These are phyloP conservation scores for Crepidotus sp. DNA, from an alignment of 1,284 basidiomycete genomes.

Conservation along the genomic window DNA sequence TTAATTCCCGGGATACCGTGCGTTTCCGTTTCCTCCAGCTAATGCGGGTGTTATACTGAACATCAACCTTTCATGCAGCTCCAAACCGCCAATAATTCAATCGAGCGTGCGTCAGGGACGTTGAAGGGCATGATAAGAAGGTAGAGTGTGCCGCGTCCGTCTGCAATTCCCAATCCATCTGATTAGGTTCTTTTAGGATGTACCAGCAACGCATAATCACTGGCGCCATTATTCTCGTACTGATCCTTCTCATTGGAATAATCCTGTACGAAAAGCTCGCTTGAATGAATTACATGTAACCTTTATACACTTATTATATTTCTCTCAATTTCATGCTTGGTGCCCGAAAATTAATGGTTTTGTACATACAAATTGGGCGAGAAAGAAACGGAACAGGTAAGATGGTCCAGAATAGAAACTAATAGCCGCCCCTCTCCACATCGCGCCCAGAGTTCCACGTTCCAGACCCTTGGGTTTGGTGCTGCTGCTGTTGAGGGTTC, in stretches of 20 bases:
- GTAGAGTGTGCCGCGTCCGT: conserved; percentile 30
- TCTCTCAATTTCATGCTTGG: conserved; percentile 7
- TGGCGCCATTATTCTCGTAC: conserved; percentile 57
- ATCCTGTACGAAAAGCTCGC: conserved; percentile 66
- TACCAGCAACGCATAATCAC: conserved; percentile 73
- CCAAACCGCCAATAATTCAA: conserved; percentile 59
- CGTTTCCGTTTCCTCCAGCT: conserved; percentile 24
- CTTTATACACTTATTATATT: conserved; percentile 19
- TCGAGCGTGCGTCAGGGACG: conserved; percentile 66
- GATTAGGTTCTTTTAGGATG: conserved; percentile 46
- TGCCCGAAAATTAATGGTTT: conserved; percentile 18
- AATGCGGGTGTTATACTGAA: conserved; percentile 4
- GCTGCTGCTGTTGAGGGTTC: conserved; percentile 15
- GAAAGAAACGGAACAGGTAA: conserved; percentile 16
- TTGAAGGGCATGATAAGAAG: conserved; percentile 72
- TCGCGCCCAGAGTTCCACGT: conserved; percentile 24
- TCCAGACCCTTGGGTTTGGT: conserved; percentile 18
- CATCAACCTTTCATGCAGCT: conserved; percentile 34
- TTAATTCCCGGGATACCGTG: conserved; percentile 87
- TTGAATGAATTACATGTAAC: conserved; percentile 21
- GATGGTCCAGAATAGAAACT: conserved; percentile 9
- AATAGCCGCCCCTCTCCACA: conserved; percentile 25
- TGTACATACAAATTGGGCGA: conserved; percentile 16
- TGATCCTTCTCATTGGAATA: conserved; percentile 60
- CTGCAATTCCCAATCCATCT: conserved; percentile 25